Conservation (phyloP, 495 filamentous ascomycete species). For the Penicillium argentinense region DNA sequence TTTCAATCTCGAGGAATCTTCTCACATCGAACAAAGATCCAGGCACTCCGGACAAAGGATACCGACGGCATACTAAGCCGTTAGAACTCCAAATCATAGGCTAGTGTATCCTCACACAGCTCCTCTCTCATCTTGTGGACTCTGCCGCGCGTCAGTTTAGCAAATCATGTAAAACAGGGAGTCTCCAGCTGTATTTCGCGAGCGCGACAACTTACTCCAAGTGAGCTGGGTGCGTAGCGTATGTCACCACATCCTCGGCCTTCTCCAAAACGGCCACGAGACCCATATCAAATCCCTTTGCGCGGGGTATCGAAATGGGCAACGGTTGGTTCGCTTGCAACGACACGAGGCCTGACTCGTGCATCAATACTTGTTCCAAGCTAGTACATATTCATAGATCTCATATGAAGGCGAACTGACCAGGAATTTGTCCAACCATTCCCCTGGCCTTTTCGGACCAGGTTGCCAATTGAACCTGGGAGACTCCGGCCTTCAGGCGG, state of each 20-base stretch:
- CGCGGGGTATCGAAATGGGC: conserved; percentile 38
- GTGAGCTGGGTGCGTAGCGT: conserved; percentile 42
- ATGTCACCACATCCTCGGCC: conserved; percentile 34
- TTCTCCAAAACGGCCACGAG: conserved; percentile 43
- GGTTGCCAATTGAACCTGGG: conserved; percentile 27
- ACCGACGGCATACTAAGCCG: too few species aligned
- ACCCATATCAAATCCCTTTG: conserved; percentile 44
- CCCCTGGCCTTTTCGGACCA: conserved; percentile 29
- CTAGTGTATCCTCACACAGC: conserved; percentile 45
- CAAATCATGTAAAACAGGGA: too few species aligned
- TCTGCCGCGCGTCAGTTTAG: conserved; percentile 16
- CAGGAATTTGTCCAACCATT: conserved; percentile 44
- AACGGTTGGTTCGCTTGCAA: conserved; percentile 31
- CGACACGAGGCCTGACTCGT: conserved; percentile 27
- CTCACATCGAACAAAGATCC: too few species aligned
- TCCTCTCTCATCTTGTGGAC: conserved; percentile 43
- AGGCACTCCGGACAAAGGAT: too few species aligned
- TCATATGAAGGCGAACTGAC: conserved; percentile 6
- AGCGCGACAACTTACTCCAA: conserved; percentile 43
- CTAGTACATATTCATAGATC: neutral
- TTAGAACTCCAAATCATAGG: conserved; percentile 46
- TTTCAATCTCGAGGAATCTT: too few species aligned
- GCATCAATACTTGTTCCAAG: too few species aligned
- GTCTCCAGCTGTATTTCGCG: too few species aligned
- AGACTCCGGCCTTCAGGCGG: conserved; percentile 41